These are phyloP conservation scores for Botryotinia calthae DNA, from an alignment of 2,329 filamentous ascomycete genomes.

Conservation along the genomic window DNA sequence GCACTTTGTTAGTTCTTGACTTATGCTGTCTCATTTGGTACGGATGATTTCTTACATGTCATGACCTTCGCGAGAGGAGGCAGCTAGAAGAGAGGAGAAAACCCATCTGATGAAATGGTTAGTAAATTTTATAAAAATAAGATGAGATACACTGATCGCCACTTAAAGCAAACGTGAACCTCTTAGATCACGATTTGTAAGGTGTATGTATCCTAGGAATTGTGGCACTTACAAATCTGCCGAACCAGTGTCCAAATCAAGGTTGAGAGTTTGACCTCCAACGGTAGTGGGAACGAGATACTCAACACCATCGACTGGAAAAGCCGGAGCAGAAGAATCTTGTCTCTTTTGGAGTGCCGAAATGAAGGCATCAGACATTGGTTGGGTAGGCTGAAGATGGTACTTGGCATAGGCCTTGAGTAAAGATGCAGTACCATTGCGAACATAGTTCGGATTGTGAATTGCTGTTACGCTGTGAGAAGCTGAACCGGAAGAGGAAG, in stretches of 20 bases:
- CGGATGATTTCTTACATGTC: not conserved
- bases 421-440: slow-evolving; percentile 37
- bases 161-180: not conserved
- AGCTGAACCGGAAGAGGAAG: not conserved
- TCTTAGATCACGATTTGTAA: not conserved
- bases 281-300: slow-evolving; percentile 33
- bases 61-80: slow-evolving; percentile 19
- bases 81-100: slow-evolving; percentile 33
- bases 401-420: slow-evolving; percentile 38
- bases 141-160: not conserved
- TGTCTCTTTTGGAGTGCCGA: slow-evolving; percentile 34
- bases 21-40: not conserved
- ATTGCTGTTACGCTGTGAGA: slow-evolving; percentile 34
- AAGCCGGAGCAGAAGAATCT: slow-evolving; percentile 32
- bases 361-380: slow-evolving; percentile 30
- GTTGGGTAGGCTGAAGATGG: slow-evolving; percentile 32
- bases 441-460: slow-evolving; percentile 32
- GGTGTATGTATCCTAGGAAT: not conserved
- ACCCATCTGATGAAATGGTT: slow-evolving; percentile 30
- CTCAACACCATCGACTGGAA: slow-evolving; percentile 30
- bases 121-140: not conserved
- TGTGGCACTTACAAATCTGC: slow-evolving; percentile 35
- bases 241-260: slow-evolving; percentile 38
- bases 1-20: slow-evolving; percentile 23
- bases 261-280: slow-evolving; percentile 36